phyloP scores from a whole-genome alignment of 768 basidiomycete species.

The Amanita exitialis region DNA sequence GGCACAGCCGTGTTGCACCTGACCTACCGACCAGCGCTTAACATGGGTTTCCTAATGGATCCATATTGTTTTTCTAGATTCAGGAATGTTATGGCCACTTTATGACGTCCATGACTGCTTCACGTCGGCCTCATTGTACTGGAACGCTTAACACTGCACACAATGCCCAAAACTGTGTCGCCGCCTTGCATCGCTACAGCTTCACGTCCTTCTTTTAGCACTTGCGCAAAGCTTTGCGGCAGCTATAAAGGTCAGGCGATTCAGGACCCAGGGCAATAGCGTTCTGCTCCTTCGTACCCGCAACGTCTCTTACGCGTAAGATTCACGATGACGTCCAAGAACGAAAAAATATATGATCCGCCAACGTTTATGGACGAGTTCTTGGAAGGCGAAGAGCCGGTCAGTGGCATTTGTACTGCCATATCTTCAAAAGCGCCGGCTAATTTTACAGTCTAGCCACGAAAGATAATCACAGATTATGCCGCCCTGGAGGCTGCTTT shows the following conservation, averaged over 20 bases:
- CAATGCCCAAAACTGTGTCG: not conserved
- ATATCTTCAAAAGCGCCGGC: not conserved
- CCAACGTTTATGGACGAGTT: not conserved
- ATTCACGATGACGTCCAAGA: not conserved
- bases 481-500: not conserved
- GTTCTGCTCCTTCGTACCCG: not conserved
- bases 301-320: not conserved
- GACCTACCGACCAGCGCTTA: too few species aligned
- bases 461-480: not conserved
- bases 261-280: not conserved
- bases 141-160: too few species aligned
- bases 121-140: too few species aligned
- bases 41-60: too few species aligned
- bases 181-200: not conserved
- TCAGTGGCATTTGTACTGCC: not conserved
- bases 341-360: not conserved
- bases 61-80: too few species aligned
- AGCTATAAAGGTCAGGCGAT: not conserved
- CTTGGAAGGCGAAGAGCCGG: not conserved
- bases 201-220: not conserved
- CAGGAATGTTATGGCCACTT: too few species aligned
- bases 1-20: too few species aligned
- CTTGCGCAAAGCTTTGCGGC: not conserved
- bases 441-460: not conserved
- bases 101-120: too few species aligned